Percentiles rank a stretch among this genome's conserved stretches.
phyloP scores from a whole-genome alignment of 2,329 filamentous ascomycete genomes.

The Colletotrichum lini region DNA sequence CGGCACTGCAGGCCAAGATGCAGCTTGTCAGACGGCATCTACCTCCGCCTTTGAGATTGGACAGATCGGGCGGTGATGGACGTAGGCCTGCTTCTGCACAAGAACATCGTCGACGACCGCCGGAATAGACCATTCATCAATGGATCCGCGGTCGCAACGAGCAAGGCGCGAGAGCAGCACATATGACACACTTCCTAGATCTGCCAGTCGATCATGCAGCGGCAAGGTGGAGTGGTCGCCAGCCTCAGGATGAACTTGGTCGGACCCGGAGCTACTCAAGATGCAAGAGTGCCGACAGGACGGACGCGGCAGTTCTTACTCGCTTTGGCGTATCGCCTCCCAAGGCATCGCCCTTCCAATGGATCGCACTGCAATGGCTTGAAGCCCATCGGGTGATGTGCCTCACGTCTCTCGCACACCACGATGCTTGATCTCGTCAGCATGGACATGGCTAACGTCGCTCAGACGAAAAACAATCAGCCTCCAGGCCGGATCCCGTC shows the following conservation, averaged over 20 bases:
- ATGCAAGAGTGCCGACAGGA: neutral
- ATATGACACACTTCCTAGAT: neutral
- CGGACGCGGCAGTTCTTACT: neutral
- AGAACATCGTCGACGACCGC: neutral
- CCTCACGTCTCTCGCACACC: neutral
- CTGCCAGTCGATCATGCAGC: neutral
- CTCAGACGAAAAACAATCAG: constrained; percentile 22
- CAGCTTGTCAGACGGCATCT: constrained; percentile 10
- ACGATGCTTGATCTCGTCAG: neutral
- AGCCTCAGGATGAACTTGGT: neutral
- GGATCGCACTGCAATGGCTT: neutral
- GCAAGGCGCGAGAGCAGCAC: neutral
- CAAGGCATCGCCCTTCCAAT: neutral
- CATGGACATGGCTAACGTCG: constrained; percentile 13
- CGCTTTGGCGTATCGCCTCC: neutral
- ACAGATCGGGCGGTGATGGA: neutral
- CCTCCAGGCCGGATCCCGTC: constrained; percentile 2
- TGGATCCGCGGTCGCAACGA: neutral
- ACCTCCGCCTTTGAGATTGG: neutral
- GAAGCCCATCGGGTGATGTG: neutral
- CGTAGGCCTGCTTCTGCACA: neutral
- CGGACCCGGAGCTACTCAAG: neutral
- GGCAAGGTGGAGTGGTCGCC: neutral
- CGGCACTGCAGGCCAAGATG: constrained; percentile 33
- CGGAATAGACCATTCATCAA: neutral